These are phyloP conservation scores for Pilobolus umbonatus DNA, from an alignment of 192 early-diverging fungal species.

Conservation along the genomic window DNA sequence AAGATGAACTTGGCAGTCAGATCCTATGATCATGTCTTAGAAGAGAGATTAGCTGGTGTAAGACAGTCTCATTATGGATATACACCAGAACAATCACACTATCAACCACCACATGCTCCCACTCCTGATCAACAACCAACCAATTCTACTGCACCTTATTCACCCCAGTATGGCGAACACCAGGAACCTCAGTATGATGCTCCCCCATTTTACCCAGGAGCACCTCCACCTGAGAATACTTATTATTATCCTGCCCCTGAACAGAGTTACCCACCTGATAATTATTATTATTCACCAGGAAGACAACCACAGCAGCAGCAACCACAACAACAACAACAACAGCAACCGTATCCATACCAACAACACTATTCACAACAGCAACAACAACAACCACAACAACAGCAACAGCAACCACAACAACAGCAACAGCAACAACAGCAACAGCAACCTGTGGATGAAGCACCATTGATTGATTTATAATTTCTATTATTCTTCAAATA, in stretches of 20 bases:
- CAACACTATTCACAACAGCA: not conserved
- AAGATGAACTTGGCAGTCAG: conserved; percentile 77
- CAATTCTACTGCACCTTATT: not conserved
- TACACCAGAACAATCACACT: conserved; percentile 8
- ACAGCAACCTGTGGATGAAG: conserved; percentile 17
- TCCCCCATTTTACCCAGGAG: not conserved
- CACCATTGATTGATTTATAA: conserved; percentile 18
- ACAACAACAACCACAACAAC: not conserved
- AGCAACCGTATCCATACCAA: not conserved
- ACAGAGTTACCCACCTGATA: no score
- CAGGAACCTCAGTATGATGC: not conserved
- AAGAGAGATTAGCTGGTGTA: conserved; percentile 55
- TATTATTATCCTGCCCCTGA: no score
- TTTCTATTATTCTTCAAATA: not conserved
- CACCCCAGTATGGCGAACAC: not conserved
- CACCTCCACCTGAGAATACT: no score
- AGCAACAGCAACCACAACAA: not conserved
- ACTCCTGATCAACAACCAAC: not conserved
- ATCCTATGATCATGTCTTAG: conserved; percentile 84
- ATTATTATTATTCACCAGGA: conserved; percentile 5
- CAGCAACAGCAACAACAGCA: not conserved
- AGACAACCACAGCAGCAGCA: conserved; percentile 1
- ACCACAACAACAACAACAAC: conserved; percentile 1
- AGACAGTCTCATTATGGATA: no score
- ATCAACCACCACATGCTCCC: not conserved